A percentile compares a stretch with the other conserved stretches of the same genome.
These are phyloP conservation scores for Aureobasidium sp. DNA, from an alignment of 2,329 filamentous ascomycete species.

Conservation along the genomic window DNA sequence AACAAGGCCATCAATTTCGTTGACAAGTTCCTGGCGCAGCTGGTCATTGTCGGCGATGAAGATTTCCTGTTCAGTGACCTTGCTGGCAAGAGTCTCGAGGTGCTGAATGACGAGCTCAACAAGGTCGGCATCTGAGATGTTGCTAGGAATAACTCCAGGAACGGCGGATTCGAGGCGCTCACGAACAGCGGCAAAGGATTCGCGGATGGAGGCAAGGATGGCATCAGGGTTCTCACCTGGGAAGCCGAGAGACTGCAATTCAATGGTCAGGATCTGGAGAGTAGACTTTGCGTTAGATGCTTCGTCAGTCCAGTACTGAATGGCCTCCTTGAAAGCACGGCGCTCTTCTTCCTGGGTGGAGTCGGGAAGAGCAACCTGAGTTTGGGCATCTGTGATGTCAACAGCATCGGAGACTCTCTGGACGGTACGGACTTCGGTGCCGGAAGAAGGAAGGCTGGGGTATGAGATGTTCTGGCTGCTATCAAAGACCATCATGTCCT, in stretches of 20 bases:
- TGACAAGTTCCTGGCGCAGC: slow-evolving; percentile 32
- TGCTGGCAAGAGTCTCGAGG: slow-evolving; percentile 23
- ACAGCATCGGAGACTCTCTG: background rate
- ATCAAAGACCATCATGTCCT: slow-evolving; percentile 29
- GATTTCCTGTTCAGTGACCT: slow-evolving; percentile 24
- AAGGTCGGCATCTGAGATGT: slow-evolving; percentile 34
- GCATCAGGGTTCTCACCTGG: slow-evolving; percentile 26
- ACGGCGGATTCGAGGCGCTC: slow-evolving; percentile 35
- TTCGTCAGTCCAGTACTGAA: slow-evolving; percentile 32
- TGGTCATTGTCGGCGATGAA: slow-evolving; percentile 29
- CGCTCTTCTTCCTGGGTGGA: slow-evolving; percentile 26
- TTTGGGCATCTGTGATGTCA: slow-evolving; percentile 11
- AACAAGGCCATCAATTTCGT: slow-evolving; percentile 31
- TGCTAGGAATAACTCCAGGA: slow-evolving; percentile 31
- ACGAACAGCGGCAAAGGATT: slow-evolving; percentile 36
- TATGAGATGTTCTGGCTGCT: slow-evolving; percentile 24
- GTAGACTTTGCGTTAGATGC: slow-evolving; percentile 35
- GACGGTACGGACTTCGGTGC: slow-evolving; percentile 5
- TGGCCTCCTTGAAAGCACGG: slow-evolving; percentile 33
- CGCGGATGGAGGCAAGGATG: slow-evolving; percentile 36
- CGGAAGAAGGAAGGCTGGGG: slow-evolving; percentile 21
- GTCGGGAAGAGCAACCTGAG: slow-evolving; percentile 19
- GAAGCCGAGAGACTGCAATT: slow-evolving; percentile 39
- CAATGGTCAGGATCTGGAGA: slow-evolving; percentile 37
- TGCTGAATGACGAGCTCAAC: slow-evolving; percentile 35